These are phyloP conservation scores for Microbotryum silenes-acaulis DNA, from an alignment of 1,284 basidiomycete species.

Conservation along the genomic window DNA sequence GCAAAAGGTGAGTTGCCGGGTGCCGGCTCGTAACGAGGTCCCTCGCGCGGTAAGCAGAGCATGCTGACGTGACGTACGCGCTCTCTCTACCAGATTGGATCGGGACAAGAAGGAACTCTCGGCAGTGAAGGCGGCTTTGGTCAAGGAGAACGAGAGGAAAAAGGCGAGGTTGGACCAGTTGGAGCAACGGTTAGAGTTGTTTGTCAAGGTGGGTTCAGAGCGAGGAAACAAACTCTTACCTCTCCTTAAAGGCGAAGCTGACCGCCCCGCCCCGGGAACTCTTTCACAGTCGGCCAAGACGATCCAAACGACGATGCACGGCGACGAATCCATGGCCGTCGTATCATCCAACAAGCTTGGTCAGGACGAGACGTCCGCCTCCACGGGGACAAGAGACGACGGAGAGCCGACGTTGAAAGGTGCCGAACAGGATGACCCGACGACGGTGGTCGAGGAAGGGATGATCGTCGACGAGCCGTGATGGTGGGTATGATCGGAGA, in stretches of 20 bases:
- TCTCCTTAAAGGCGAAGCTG: background rate
- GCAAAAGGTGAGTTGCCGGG: constrained; percentile 25
- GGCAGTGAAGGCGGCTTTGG: constrained; percentile 28
- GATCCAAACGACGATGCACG: constrained; percentile 34
- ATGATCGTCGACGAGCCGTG: no score
- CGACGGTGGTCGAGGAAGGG: no score
- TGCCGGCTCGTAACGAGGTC: background rate
- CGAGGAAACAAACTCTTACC: background rate
- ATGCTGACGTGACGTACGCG: background rate
- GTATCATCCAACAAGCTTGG: no score
- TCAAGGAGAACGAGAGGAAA: constrained; percentile 35
- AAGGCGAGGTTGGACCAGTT: constrained; percentile 33
- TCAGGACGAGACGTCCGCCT: no score
- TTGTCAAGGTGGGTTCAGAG: constrained; percentile 27
- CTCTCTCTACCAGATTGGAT: constrained; percentile 23
- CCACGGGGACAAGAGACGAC: no score
- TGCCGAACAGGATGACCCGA: no score
- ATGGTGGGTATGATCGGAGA: no score
- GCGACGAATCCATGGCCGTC: constrained; percentile 1
- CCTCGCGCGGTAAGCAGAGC: background rate
- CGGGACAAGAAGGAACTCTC: constrained; percentile 32
- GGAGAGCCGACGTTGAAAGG: no score
- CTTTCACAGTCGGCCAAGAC: constrained; percentile 28
- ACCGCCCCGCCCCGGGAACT: background rate
- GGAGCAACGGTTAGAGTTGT: constrained; percentile 33